Evolutionary conservation across 148 eudicot genomes (phyloP).

Genomic region (Cornus florida): DNA sequence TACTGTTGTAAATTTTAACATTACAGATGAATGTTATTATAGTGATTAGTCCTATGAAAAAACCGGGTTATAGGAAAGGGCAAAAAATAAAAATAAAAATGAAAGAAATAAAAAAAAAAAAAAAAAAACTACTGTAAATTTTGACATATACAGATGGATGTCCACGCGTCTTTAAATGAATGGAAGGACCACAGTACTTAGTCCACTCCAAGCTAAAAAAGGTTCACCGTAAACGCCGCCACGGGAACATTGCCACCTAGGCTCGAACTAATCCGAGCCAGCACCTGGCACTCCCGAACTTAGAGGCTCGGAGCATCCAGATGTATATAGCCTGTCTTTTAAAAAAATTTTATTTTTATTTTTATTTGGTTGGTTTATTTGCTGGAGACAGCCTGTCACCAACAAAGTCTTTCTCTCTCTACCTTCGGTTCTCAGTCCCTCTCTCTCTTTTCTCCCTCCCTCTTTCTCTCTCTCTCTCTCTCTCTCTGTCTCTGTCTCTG

Average conservation of each 20-base stretch:
- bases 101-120: no score
- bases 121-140: no score
- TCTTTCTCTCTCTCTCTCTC: not conserved
- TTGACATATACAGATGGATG: no score
- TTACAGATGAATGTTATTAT: no score
- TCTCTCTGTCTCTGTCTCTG: no score
- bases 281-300: not conserved
- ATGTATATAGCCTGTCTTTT: conserved; percentile 29
- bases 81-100: no score
- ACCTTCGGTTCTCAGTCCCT: conserved; percentile 4
- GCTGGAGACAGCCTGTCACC: conserved; percentile 63
- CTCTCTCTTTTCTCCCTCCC: not conserved
- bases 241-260: conserved; percentile 17
- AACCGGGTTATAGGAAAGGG: no score
- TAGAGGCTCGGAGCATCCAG: conserved; percentile 12
- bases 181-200: not conserved
- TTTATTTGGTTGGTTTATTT: conserved; percentile 24
- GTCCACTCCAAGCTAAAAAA: not conserved
- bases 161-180: not conserved
- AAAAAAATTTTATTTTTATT: not conserved
- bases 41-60: no score
- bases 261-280: conserved; percentile 4
- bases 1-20: no score
- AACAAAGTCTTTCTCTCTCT: conserved; percentile 26
- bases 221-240: conserved; percentile 23